Conservation (phyloP, 2,329 filamentous ascomycete species). For the Nectriaceae sp. region DNA sequence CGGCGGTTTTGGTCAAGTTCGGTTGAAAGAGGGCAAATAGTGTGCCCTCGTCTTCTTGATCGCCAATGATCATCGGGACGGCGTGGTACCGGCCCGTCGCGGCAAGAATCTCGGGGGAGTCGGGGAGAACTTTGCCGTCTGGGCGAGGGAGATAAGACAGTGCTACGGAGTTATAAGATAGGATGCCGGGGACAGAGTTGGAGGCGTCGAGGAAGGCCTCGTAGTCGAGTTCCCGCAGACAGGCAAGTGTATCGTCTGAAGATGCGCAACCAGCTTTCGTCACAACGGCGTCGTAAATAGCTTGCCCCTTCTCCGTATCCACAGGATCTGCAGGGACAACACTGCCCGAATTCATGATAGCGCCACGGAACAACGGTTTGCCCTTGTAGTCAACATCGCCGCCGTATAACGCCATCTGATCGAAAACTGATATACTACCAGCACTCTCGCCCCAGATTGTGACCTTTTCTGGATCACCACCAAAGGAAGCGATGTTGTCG, state of each 20-base stretch:
- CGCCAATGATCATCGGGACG: slow-evolving; percentile 61
- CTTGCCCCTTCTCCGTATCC: slow-evolving; percentile 66
- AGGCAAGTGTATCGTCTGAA: slow-evolving; percentile 60
- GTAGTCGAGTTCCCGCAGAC: slow-evolving; percentile 64
- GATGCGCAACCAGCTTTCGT: slow-evolving; percentile 61
- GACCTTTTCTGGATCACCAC: slow-evolving; percentile 76
- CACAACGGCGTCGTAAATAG: slow-evolving; percentile 64
- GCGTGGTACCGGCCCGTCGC: slow-evolving; percentile 49
- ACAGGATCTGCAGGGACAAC: slow-evolving; percentile 63
- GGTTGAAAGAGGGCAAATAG: slow-evolving; percentile 70
- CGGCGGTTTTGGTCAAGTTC: slow-evolving; percentile 64
- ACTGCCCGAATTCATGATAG: slow-evolving; percentile 76
- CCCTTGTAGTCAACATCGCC: slow-evolving; percentile 76
- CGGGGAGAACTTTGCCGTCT: slow-evolving; percentile 63
- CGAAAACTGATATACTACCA: slow-evolving; percentile 71
- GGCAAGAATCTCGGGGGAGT: slow-evolving; percentile 63
- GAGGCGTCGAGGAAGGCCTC: slow-evolving; percentile 63
- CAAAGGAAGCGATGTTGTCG: slow-evolving; percentile 76
- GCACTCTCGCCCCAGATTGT: slow-evolving; percentile 79
- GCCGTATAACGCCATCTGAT: slow-evolving; percentile 75
- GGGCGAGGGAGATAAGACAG: slow-evolving; percentile 75
- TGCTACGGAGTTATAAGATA: slow-evolving; percentile 68
- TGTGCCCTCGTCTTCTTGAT: slow-evolving; percentile 81
- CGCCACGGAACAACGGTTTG: slow-evolving; percentile 72
- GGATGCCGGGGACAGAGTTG: slow-evolving; percentile 68